phyloP scores from a whole-genome alignment of 2,329 filamentous ascomycete species.

The Ascomycota sp. region DNA sequence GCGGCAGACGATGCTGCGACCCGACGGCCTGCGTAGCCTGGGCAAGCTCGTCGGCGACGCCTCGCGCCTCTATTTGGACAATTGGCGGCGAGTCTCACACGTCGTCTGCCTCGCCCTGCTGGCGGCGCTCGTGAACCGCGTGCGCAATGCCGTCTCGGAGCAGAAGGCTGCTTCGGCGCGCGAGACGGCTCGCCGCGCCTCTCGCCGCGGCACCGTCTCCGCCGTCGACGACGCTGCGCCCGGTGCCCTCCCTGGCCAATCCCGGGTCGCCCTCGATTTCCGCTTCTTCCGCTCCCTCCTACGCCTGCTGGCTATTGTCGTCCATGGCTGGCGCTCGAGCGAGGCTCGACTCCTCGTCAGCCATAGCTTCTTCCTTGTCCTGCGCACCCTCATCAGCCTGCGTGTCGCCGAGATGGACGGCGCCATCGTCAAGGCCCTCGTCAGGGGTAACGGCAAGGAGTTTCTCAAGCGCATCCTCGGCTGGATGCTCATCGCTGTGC shows the following conservation, averaged over 20 bases:
- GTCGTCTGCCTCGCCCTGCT: conserved; percentile 68
- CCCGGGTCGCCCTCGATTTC: conserved; percentile 80
- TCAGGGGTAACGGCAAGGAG: conserved; percentile 76
- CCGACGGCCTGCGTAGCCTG: conserved; percentile 38
- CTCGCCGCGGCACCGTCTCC: conserved; percentile 27
- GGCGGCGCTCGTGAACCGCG: conserved; percentile 62
- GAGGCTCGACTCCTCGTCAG: conserved; percentile 72
- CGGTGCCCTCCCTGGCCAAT: conserved; percentile 24
- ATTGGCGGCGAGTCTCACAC: conserved; percentile 67
- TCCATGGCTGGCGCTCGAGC: conserved; percentile 77
- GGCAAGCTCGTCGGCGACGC: conserved; percentile 45
- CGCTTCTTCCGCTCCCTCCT: conserved; percentile 61
- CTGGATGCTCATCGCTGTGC: conserved; percentile 97
- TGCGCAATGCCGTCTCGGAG: conserved; percentile 79
- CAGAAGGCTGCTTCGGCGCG: conserved; percentile 68
- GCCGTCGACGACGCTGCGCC: conserved; percentile 9
- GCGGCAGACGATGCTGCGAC: too few relatives aligned
- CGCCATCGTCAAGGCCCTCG: conserved; percentile 73
- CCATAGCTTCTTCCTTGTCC: conserved; percentile 81
- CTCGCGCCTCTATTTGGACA: conserved; percentile 51
- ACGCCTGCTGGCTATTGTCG: conserved; percentile 62
- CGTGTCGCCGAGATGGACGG: conserved; percentile 96
- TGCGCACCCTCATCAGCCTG: conserved; percentile 79
- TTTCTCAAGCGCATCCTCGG: conserved; percentile 77
- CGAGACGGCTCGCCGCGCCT: conserved; percentile 35